These are phyloP conservation scores for Globisporangium polare DNA, from an alignment of 352 stramenopile species.

Conservation along the genomic window DNA sequence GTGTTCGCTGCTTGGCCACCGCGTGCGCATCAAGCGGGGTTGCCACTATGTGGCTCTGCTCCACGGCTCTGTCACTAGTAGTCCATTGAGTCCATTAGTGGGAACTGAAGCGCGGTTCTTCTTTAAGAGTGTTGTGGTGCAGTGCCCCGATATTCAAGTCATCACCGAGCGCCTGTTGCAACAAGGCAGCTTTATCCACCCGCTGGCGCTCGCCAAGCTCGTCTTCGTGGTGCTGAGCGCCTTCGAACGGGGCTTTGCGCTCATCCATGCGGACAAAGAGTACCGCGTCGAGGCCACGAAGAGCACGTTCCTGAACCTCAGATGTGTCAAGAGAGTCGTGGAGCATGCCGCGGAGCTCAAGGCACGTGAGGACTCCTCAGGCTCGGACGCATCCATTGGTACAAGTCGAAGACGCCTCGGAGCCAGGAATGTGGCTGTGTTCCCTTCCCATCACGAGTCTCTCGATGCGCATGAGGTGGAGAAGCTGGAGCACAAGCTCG, in stretches of 20 bases:
- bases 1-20: slow-evolving; percentile 34
- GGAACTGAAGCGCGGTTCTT: slow-evolving; percentile 24
- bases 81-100: neutral
- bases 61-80: neutral
- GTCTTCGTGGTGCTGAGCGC: slow-evolving; percentile 24
- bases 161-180: slow-evolving; percentile 44
- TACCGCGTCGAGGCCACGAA: neutral
- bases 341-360: slow-evolving; percentile 22
- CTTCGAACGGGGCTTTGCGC: slow-evolving; percentile 25
- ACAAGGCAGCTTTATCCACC: slow-evolving; percentile 30
- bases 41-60: slow-evolving; percentile 31
- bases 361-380: slow-evolving; percentile 1
- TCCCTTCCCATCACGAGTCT: neutral
- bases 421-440: neutral
- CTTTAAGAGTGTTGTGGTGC: slow-evolving; percentile 36
- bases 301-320: slow-evolving; percentile 10
- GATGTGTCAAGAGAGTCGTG: slow-evolving; percentile 22
- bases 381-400: neutral
- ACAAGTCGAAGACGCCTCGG: neutral
- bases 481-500: slow-evolving; percentile 32
- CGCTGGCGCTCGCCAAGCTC: slow-evolving; percentile 29
- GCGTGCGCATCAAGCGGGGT: slow-evolving; percentile 42
- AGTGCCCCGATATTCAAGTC: slow-evolving; percentile 31
- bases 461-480: slow-evolving; percentile 23
- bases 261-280: slow-evolving; percentile 7